Conservation (phyloP, 1,284 basidiomycete genomes). For the Fomitopsis schrenkii region DNA sequence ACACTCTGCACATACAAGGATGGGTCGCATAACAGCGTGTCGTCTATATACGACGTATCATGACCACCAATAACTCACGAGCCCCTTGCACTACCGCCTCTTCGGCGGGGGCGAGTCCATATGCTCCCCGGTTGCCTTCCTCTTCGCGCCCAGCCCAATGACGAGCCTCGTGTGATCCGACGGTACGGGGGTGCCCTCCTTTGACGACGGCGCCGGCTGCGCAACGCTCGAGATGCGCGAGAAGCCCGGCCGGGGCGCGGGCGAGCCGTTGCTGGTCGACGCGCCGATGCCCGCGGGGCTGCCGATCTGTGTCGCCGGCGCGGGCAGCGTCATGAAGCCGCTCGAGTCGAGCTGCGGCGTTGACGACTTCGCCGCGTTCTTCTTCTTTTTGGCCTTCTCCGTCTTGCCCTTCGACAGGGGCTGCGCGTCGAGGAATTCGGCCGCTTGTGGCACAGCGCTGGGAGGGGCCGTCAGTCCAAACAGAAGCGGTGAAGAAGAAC, state of each 20-base stretch:
- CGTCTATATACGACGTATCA: neutral
- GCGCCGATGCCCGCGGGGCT: slow-evolving; percentile 37
- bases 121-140: slow-evolving; percentile 68
- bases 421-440: slow-evolving; percentile 74
- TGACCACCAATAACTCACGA: neutral
- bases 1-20: neutral
- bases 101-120: slow-evolving; percentile 43
- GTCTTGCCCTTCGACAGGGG: slow-evolving; percentile 71
- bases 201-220: slow-evolving; percentile 40
- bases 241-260: slow-evolving; percentile 70
- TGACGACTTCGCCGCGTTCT: slow-evolving; percentile 52
- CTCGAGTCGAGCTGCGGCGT: slow-evolving; percentile 43
- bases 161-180: slow-evolving; percentile 68
- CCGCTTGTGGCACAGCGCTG: slow-evolving; percentile 77
- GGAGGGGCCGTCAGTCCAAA: neutral
- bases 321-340: slow-evolving; percentile 70
- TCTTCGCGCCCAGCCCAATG: slow-evolving; percentile 71
- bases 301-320: slow-evolving; percentile 42
- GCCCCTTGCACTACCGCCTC: slow-evolving; percentile 21
- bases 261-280: slow-evolving; percentile 48
- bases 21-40: neutral
- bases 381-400: slow-evolving; percentile 77
- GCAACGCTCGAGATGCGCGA: slow-evolving; percentile 61
- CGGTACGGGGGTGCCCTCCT: slow-evolving; percentile 44
- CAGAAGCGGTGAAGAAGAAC: no score